Conservation (phyloP, 2,329 filamentous ascomycete species). For the Alternaria gansuensis region DNA sequence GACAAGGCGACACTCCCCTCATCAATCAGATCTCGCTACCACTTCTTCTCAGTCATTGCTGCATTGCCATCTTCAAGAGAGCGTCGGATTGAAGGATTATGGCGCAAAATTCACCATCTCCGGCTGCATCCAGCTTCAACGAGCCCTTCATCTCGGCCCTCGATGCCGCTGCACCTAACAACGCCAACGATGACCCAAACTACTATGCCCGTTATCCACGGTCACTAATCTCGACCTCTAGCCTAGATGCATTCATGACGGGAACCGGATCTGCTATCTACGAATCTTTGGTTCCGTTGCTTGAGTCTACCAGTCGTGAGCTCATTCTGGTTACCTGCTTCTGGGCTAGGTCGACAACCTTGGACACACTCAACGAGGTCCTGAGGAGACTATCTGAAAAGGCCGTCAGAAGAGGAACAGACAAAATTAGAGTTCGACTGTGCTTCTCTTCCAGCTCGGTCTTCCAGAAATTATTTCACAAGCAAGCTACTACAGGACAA, state of each 20-base stretch:
- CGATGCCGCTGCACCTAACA: conserved; percentile 33
- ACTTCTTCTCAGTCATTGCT: neutral
- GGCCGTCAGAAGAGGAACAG: conserved; percentile 43
- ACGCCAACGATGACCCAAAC: conserved; percentile 49
- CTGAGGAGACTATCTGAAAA: conserved; percentile 67
- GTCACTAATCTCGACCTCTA: conserved; percentile 48
- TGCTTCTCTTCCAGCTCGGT: conserved; percentile 79
- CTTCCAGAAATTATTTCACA: conserved; percentile 78
- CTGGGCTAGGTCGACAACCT: conserved; percentile 74
- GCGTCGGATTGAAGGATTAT: conserved; percentile 3
- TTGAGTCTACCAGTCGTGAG: conserved; percentile 68
- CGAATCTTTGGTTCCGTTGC: conserved; percentile 65
- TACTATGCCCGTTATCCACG: conserved; percentile 52
- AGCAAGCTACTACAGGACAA: conserved; percentile 68
- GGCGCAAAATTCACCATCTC: conserved; percentile 13
- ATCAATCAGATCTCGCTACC: conserved; percentile 8
- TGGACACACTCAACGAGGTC: conserved; percentile 65
- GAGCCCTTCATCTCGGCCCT: conserved; percentile 44
- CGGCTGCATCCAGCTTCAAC: conserved; percentile 25
- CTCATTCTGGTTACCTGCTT: conserved; percentile 84
- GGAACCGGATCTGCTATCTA: conserved; percentile 59
- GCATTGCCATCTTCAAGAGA: neutral
- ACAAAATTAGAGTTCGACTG: conserved; percentile 70
- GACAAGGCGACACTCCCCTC: conserved; percentile 37
- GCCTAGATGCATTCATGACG: conserved; percentile 51